Percentiles rank a stretch among this genome's conserved stretches.
Evolutionary conservation across 2,329 filamentous ascomycete species (phyloP).

Genomic region (Ophiostoma sp.): DNA sequence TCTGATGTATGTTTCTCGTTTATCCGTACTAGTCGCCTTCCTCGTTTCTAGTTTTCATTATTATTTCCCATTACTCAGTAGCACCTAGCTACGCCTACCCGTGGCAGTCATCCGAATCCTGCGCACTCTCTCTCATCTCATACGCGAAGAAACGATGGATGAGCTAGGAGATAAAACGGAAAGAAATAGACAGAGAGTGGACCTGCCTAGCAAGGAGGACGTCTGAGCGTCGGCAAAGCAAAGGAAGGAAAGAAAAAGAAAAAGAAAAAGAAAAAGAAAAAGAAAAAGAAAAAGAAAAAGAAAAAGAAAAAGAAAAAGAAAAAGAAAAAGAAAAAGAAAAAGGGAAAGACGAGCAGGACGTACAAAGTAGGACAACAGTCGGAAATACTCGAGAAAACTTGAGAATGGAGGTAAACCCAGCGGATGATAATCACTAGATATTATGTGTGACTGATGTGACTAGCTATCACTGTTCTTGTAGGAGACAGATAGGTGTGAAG

Average conservation of each 20-base stretch:
- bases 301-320: background rate
- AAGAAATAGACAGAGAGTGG: background rate
- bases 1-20: background rate
- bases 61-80: too few relatives aligned
- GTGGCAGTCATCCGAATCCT: background rate
- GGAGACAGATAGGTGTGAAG: background rate
- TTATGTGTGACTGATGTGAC: background rate
- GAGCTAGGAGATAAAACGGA: background rate
- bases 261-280: background rate
- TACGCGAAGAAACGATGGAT: background rate
- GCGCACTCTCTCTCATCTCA: background rate
- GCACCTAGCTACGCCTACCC: too few relatives aligned
- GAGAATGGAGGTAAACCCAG: too few relatives aligned
- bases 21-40: too few relatives aligned
- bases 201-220: background rate
- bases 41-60: too few relatives aligned
- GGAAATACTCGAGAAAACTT: too few relatives aligned
- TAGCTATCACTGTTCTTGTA: background rate
- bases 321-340: background rate
- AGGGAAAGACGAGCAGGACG: too few relatives aligned
- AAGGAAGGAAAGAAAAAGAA: background rate
- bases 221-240: conserved; percentile 1
- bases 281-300: background rate
- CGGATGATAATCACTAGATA: too few relatives aligned
- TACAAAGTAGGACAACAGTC: too few relatives aligned